phyloP scores from a whole-genome alignment of 2,329 filamentous ascomycete species.

The Neofusicoccum ribis region DNA sequence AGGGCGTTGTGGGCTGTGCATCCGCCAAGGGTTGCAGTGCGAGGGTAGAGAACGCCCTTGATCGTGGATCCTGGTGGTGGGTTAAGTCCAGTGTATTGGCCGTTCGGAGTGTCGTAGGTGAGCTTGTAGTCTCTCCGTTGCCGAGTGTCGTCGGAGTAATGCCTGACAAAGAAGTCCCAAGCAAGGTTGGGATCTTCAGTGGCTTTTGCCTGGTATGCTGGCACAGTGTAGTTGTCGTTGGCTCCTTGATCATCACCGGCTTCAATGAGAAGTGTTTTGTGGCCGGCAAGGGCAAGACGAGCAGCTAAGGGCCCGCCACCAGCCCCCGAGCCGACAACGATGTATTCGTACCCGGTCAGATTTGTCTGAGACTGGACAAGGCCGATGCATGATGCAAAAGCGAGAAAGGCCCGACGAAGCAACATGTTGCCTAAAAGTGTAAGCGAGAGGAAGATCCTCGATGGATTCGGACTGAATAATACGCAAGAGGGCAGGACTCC shows the following conservation, averaged over 20 bases:
- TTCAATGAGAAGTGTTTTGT: conserved; percentile 61
- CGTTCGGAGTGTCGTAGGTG: conserved; percentile 55
- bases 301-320: conserved; percentile 61
- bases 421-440: no score
- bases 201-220: conserved; percentile 58
- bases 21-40: conserved; percentile 58
- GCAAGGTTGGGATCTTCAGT: conserved; percentile 35
- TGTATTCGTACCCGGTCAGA: conserved; percentile 55
- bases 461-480: no score
- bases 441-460: no score
- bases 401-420: no score
- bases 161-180: conserved; percentile 65
- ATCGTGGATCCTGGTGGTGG: conserved; percentile 55
- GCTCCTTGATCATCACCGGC: conserved; percentile 61
- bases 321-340: conserved; percentile 62
- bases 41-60: conserved; percentile 59
- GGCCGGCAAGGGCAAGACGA: conserved; percentile 59
- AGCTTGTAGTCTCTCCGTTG: conserved; percentile 62
- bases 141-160: conserved; percentile 58
- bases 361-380: no score
- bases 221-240: conserved; percentile 52
- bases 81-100: conserved; percentile 54
- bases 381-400: no score
- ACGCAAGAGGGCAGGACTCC: no score
- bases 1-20: conserved; percentile 64